Evolutionary conservation across 2,329 filamentous ascomycete genomes (phyloP), one percentile per base, ranked within the genome.

Genomic region (Fusarium subglutinans): DNA sequence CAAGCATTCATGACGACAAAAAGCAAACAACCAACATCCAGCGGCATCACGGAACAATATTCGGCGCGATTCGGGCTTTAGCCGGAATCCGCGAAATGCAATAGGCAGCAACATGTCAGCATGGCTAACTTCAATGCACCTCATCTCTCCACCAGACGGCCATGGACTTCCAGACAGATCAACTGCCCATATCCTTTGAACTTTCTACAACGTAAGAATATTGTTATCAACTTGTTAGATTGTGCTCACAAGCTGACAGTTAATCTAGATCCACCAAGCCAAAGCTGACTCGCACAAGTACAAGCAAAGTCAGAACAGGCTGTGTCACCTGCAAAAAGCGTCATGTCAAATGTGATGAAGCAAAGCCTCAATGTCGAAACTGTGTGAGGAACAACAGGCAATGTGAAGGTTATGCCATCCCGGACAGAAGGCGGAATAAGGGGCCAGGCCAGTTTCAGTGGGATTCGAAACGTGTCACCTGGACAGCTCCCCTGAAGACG

Each of bases 271-370:
- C 38, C 13, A n/a, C 5, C 18, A 72, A 59, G 14, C 48, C 50
- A 44, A 77, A 77, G 58, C 51, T 63, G 17, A 56, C 75, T n/a
- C 75, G 75, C 2, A 77, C 66, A 24, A 77, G 75, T 58, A 54
- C 65, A 12, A 64, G 47, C 14, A 77, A 77, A 30, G 75, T 77
- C 15, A 63, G 71, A 37, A 73, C 75, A 33, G 75, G 75, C 5
- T 77, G 75, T 50, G 69, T 77, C 37, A 76, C 75, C 38, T 77
- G 75, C 50, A 77, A 77, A n/a, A 76, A 62, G 44, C 75, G 75
- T 0, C 75, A 74, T 26, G 50, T 77, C n/a, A 77, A 76, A 50
- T 77, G 75, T n/a, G 75, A 77, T 17, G 75, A 77, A 35, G 10
- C 44, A 10, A 73, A 69, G 13, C 75, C 75, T 3, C 38, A 56